These are phyloP conservation scores for Parmelia sp. DNA, from an alignment of 495 filamentous ascomycete genomes.

Conservation along the genomic window DNA sequence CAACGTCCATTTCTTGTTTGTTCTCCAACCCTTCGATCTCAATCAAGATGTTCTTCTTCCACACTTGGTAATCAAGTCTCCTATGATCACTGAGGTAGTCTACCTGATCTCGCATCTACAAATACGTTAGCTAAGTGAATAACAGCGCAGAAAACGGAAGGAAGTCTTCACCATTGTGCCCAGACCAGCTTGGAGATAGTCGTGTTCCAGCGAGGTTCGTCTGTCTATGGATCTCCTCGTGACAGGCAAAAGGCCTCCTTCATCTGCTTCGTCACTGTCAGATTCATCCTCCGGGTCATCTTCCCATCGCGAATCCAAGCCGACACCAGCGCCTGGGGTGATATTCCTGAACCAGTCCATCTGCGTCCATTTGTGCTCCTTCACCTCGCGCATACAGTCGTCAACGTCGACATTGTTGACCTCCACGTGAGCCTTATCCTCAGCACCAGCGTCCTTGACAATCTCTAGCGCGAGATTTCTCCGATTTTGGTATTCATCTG, in stretches of 20 bases:
- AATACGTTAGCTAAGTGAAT: slow-evolving; percentile 13
- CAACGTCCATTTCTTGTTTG: slow-evolving; percentile 11
- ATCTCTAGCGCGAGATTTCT: slow-evolving; percentile 37
- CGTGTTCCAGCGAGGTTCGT: slow-evolving; percentile 1
- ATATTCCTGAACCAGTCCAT: slow-evolving; percentile 64
- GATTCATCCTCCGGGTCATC: slow-evolving; percentile 25
- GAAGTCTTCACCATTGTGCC: slow-evolving; percentile 55
- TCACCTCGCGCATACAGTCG: slow-evolving; percentile 51
- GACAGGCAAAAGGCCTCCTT: slow-evolving; percentile 4
- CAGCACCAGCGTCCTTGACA: slow-evolving; percentile 35
- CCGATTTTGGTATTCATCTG: slow-evolving; percentile 35
- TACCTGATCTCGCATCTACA: slow-evolving; percentile 63
- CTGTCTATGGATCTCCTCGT: background rate
- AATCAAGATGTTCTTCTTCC: slow-evolving; percentile 63
- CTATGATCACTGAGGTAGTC: slow-evolving; percentile 72
- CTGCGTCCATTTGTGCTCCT: slow-evolving; percentile 54
- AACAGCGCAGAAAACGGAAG: background rate
- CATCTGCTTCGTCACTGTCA: slow-evolving; percentile 9
- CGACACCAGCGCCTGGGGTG: slow-evolving; percentile 35
- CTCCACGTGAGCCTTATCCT: slow-evolving; percentile 31
- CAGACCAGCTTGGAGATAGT: slow-evolving; percentile 45
- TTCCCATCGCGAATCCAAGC: slow-evolving; percentile 32
- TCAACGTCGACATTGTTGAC: slow-evolving; percentile 50
- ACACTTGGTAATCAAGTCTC: slow-evolving; percentile 58
- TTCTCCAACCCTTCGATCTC: slow-evolving; percentile 47